Evolutionary conservation across 2,329 filamentous ascomycete species (phyloP).

Genomic region (Pseudogymnoascus sp.): DNA sequence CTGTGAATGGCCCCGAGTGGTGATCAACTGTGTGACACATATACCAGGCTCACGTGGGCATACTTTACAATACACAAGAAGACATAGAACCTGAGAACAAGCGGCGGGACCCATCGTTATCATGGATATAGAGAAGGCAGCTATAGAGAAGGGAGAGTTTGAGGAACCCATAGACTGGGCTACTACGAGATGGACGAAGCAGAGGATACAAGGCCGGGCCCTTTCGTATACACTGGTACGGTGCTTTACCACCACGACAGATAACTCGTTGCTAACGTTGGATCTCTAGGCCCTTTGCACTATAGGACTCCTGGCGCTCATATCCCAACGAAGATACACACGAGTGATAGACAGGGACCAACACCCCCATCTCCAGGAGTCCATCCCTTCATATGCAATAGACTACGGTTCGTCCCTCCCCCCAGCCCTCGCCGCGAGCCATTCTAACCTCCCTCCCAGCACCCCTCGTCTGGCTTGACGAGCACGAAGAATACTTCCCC

Average conservation of each 20-base stretch:
- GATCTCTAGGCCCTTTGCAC: not conserved
- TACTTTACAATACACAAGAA: not conserved
- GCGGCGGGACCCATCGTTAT: not conserved
- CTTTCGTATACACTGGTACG: not conserved
- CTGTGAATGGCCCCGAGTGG: not conserved
- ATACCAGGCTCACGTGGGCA: not conserved
- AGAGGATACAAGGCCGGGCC: not conserved
- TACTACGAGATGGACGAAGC: not conserved
- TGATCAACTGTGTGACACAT: not conserved
- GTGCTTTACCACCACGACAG: not conserved
- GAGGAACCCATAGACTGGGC: not conserved
- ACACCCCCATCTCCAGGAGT: not conserved
- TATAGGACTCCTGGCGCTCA: not conserved
- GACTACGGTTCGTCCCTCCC: not conserved
- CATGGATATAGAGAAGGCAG: not conserved
- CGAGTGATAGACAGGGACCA: not conserved
- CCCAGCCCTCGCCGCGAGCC: no score
- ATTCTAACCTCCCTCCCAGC: slow-evolving; percentile 28
- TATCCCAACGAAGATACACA: not conserved
- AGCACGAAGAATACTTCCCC: slow-evolving; percentile 41
- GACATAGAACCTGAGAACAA: not conserved
- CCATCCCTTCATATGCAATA: not conserved
- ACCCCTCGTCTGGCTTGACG: slow-evolving; percentile 44
- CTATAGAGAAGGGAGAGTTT: not conserved
- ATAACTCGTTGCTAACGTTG: not conserved